Percentiles rank a stretch among this genome's conserved stretches.
Evolutionary conservation across 495 filamentous ascomycete species (phyloP).

Genomic region (Xylaria bambusicola): DNA sequence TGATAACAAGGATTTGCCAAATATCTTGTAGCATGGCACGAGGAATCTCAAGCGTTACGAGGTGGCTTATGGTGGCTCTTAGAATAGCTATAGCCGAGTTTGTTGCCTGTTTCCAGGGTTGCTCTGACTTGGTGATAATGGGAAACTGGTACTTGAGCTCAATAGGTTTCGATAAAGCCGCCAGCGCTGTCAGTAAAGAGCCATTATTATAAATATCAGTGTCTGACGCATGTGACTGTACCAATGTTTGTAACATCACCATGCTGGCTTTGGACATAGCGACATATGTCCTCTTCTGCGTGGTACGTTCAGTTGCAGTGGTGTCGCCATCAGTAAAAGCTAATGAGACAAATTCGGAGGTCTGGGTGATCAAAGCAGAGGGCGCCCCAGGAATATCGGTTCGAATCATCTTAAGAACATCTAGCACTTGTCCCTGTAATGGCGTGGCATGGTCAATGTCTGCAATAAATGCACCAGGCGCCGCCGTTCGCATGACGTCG

Average conservation of each 20-base stretch:
- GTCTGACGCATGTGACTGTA: slow-evolving; percentile 63
- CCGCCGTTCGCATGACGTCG: slow-evolving; percentile 57
- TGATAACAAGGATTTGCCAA: slow-evolving; percentile 61
- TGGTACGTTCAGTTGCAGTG: slow-evolving; percentile 30
- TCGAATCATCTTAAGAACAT: slow-evolving; percentile 70
- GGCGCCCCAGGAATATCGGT: slow-evolving; percentile 68
- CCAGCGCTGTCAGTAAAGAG: slow-evolving; percentile 60
- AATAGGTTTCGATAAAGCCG: slow-evolving; percentile 67
- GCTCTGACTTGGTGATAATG: slow-evolving; percentile 55
- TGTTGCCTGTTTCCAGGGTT: slow-evolving; percentile 80
- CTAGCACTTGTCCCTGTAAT: slow-evolving; percentile 73
- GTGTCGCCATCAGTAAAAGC: slow-evolving; percentile 53
- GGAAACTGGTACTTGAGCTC: slow-evolving; percentile 72
- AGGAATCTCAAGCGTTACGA: slow-evolving; percentile 56
- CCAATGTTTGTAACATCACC: slow-evolving; percentile 63
- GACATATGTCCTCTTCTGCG: slow-evolving; percentile 70
- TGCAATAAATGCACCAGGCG: slow-evolving; percentile 72
- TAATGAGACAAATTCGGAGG: slow-evolving; percentile 69
- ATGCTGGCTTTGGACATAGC: slow-evolving; percentile 82
- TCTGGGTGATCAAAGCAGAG: slow-evolving; percentile 63
- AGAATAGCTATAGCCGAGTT: slow-evolving; percentile 68
- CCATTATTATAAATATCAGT: slow-evolving; percentile 65
- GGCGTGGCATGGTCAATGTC: slow-evolving; percentile 84
- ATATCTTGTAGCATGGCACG: slow-evolving; percentile 47
- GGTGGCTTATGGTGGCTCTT: slow-evolving; percentile 62